These are phyloP conservation scores for Mycena venus DNA, from an alignment of 768 basidiomycete genomes.

Conservation along the genomic window DNA sequence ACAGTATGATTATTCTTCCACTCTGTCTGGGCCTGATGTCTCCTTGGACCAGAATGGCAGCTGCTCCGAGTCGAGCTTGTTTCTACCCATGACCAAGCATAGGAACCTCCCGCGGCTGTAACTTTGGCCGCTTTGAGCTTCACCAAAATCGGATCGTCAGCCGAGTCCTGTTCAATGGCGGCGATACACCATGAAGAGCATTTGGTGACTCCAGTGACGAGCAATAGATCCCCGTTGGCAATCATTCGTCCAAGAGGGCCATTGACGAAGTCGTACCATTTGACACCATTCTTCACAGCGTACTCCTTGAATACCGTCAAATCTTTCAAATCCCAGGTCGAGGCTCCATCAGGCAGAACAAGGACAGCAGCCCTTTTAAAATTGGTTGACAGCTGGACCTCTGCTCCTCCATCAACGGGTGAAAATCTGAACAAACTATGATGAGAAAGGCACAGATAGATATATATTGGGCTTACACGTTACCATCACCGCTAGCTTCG, in stretches of 20 bases:
- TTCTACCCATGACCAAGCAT: constrained; percentile 17
- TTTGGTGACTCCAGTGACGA: constrained; percentile 20
- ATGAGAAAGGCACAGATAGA: neutral
- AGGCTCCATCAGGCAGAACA: neutral
- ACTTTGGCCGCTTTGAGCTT: constrained; percentile 18
- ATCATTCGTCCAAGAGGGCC: neutral
- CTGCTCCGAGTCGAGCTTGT: neutral
- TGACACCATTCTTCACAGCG: neutral
- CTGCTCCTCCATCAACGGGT: neutral
- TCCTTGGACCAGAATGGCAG: neutral
- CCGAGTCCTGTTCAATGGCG: neutral
- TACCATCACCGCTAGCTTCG: neutral
- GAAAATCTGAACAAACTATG: neutral
- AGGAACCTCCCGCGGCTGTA: neutral
- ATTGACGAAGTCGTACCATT: constrained; percentile 25
- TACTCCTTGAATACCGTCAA: neutral
- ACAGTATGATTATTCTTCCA: constrained; percentile 14
- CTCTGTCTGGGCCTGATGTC: neutral
- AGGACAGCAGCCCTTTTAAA: neutral
- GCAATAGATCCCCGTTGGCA: constrained; percentile 10
- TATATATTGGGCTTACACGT: neutral
- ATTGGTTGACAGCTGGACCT: neutral
- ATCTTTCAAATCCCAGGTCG: neutral
- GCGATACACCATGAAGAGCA: constrained; percentile 10
- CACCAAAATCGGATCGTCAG: neutral